Conservation (phyloP, 2,329 filamentous ascomycete genomes). For the Cladophialophora chaetospira region DNA sequence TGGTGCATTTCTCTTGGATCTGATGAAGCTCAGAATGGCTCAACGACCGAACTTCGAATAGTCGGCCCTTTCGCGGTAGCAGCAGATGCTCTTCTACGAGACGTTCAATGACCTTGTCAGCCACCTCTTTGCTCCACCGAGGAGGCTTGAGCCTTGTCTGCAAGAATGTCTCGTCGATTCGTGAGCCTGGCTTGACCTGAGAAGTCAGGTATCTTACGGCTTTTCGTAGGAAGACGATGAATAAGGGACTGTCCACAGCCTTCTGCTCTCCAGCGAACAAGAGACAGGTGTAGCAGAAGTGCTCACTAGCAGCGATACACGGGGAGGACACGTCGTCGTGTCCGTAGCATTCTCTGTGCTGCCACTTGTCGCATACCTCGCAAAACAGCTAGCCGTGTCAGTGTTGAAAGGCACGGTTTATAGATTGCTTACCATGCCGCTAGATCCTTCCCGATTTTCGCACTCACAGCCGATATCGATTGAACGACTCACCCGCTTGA, state of each 20-base stretch:
- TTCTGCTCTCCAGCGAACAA: conserved; percentile 14
- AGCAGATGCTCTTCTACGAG: conserved; percentile 15
- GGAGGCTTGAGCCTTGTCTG: neutral
- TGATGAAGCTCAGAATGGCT: conserved; percentile 1
- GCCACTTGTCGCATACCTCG: conserved; percentile 22
- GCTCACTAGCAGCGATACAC: neutral
- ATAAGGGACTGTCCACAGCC: neutral
- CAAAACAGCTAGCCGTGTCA: conserved; percentile 16
- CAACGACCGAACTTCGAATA: conserved; percentile 4
- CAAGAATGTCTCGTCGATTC: conserved; percentile 5
- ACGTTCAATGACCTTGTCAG: neutral
- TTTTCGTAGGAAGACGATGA: conserved; percentile 12
- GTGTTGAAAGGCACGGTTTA: neutral
- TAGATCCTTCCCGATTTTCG: conserved; percentile 5
- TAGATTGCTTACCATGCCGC: conserved; percentile 14
- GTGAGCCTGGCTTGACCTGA: neutral
- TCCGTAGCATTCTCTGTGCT: conserved; percentile 26
- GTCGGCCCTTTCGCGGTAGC: neutral
- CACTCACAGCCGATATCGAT: conserved; percentile 22
- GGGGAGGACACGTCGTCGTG: neutral
- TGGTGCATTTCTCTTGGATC: conserved; percentile 8
- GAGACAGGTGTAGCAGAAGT: conserved; percentile 26
- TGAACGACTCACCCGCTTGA: conserved; percentile 10
- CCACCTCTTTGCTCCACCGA: conserved; percentile 6
- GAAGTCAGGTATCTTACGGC: conserved; percentile 10